Conservation (phyloP, 2,329 filamentous ascomycete species). For the Trichoderma simmonsii region DNA sequence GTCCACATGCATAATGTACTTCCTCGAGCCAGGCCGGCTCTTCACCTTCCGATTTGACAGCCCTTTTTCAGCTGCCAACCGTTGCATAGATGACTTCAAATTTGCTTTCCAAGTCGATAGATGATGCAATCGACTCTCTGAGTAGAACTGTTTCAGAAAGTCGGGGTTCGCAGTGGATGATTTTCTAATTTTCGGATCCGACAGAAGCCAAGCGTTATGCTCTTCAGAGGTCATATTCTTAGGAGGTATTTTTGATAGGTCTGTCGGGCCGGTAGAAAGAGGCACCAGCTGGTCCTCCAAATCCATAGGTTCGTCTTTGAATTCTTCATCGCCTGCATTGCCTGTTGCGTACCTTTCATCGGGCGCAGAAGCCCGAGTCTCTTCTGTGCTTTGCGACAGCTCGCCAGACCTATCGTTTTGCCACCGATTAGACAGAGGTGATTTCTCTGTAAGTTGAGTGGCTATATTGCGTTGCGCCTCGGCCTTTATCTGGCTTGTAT, state of each 20-base stretch:
- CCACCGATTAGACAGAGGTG: not conserved
- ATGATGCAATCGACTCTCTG: conserved; percentile 91
- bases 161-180: conserved; percentile 90
- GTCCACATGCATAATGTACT: conserved; percentile 92
- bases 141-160: conserved; percentile 92
- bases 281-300: not conserved
- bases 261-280: not conserved
- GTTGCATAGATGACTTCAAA: conserved; percentile 83
- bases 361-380: not conserved
- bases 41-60: conserved; percentile 44
- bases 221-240: conserved; percentile 85
- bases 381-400: not conserved
- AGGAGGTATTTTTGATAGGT: conserved; percentile 18
- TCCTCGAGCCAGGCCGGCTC: conserved; percentile 59
- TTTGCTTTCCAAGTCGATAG: conserved; percentile 96
- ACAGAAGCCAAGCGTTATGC: conserved; percentile 80
- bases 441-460: not conserved
- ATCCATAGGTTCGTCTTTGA: not conserved
- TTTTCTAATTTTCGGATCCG: conserved; percentile 81
- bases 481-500: conserved; percentile 65
- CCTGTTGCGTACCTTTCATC: not conserved
- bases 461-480: conserved; percentile 12
- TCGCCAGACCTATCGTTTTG: not conserved
- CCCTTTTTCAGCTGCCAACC: conserved; percentile 67
- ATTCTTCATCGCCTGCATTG: not conserved